Base-by-base conservation (phyloP, 148 eudicot species). In the Talinum fruticosum region DNA sequence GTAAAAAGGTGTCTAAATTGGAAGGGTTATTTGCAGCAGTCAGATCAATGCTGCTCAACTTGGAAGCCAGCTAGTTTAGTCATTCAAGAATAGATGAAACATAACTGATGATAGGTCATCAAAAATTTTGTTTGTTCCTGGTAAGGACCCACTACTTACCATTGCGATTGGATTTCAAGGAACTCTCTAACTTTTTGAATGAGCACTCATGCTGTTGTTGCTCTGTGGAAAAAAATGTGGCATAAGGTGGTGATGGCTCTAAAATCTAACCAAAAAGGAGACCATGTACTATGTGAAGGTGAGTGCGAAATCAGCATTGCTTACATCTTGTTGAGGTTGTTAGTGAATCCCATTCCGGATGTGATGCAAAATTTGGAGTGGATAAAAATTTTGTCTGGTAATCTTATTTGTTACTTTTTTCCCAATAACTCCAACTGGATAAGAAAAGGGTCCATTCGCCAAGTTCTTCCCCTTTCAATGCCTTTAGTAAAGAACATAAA, bases 21-120 rank as follows among this genome's bases (percentile, higher is more conserved):
- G 23, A 65, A 4, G 26, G 69, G 33, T 79, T 79, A 32, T 59
- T 62, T 79, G 81, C 59, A 72, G 81, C 65, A 72, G 30, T 64
- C 76, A 72, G 66, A 57, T 61, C 64, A 54, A 77, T 69, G 74
- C 71, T 73, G 64, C 71, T 37, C 41, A 71, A 62, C 54, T 66
- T 72, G 81, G 71, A 62, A 32, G 71, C 54, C 71, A 61, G 51
- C 26, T 70, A 70, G 73, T 78, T 28, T 73, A 73, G 69, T 29
- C 57, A 37, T 29, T 59, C 57, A 34, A 72, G 71, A 67, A 41
- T 28, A 34, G 71, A 51, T 79, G 36, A 61, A 71, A 18, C 51
- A 51, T 64, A 45, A 79, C 26, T 44, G 30, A 44, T 68, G 54
- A 38, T 74, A 66, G 82, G 51, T 67, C 36, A 16, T 66, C 53